Percentiles rank a stretch among this genome's conserved stretches.
phyloP scores from a whole-genome alignment of 768 basidiomycete genomes.

The Lactarius psammicola region DNA sequence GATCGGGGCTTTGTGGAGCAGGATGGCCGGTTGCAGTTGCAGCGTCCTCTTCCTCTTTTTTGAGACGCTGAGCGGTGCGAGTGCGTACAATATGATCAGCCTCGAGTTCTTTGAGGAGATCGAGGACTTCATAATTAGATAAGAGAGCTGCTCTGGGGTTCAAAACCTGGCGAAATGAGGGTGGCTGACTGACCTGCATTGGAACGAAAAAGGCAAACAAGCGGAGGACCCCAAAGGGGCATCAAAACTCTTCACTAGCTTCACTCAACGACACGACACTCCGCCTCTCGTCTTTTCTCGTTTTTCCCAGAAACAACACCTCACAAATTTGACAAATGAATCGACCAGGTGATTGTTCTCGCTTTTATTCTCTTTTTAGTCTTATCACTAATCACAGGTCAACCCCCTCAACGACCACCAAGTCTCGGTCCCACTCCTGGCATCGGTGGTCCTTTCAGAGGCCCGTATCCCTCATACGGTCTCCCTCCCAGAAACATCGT shows the following conservation, averaged over 20 bases:
- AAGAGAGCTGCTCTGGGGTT: constrained; percentile 76
- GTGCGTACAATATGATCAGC: constrained; percentile 66
- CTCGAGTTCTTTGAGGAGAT: constrained; percentile 74
- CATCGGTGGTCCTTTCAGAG: constrained; percentile 63
- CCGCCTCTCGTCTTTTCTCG: background rate
- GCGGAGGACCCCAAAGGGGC: constrained; percentile 10
- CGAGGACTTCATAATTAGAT: constrained; percentile 84
- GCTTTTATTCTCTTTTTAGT: background rate
- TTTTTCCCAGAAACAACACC: background rate
- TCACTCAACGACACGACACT: background rate
- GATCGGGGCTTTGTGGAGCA: constrained; percentile 33
- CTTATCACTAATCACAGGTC: constrained; percentile 47
- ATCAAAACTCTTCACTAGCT: constrained; percentile 11
- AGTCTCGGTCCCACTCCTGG: constrained; percentile 64
- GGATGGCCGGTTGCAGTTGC: constrained; percentile 37
- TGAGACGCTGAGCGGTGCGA: constrained; percentile 67
- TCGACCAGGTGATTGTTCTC: constrained; percentile 36
- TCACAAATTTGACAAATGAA: constrained; percentile 33
- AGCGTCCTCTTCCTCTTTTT: constrained; percentile 66
- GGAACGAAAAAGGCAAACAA: constrained; percentile 18
- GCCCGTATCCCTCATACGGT: constrained; percentile 51
- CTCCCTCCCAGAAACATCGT: constrained; percentile 61
- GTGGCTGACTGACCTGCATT: no score
- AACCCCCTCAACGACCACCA: constrained; percentile 80
- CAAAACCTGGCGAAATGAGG: background rate